Evolutionary conservation across 352 stramenopile genomes (phyloP).

Genomic region (Elongisporangium prolatum): DNA sequence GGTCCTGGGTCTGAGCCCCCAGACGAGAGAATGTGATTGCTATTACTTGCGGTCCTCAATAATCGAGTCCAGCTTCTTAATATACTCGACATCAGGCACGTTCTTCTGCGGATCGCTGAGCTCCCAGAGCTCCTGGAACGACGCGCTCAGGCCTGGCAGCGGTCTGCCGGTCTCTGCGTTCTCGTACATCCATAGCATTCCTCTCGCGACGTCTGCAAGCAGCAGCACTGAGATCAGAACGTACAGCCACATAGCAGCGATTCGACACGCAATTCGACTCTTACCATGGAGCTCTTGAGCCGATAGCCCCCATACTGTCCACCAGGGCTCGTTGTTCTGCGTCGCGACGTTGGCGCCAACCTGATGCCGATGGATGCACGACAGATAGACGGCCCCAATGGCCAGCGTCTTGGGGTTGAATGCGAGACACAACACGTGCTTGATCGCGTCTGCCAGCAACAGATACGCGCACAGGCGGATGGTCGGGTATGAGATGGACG

Average conservation of each 20-base stretch:
- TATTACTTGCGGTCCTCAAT: slow-evolving; percentile 22
- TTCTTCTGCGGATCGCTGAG: slow-evolving; percentile 51
- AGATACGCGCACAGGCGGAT: slow-evolving; percentile 46
- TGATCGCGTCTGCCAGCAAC: slow-evolving; percentile 57
- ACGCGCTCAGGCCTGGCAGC: slow-evolving; percentile 26
- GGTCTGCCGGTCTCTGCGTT: slow-evolving; percentile 26
- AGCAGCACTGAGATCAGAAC: no score
- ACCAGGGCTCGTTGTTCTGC: slow-evolving; percentile 65
- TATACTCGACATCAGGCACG: slow-evolving; percentile 49
- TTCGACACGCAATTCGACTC: no score
- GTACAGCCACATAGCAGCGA: not conserved
- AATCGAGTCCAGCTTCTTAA: slow-evolving; percentile 50
- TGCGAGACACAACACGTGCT: slow-evolving; percentile 43
- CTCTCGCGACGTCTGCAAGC: slow-evolving; percentile 36
- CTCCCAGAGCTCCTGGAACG: slow-evolving; percentile 49
- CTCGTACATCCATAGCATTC: slow-evolving; percentile 67
- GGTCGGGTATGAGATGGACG: slow-evolving; percentile 35
- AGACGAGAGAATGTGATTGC: no score
- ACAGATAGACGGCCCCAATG: slow-evolving; percentile 62
- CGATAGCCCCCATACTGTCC: slow-evolving; percentile 46
- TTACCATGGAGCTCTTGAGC: slow-evolving; percentile 47
- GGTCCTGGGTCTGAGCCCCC: slow-evolving; percentile 42
- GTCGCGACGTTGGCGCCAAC: slow-evolving; percentile 55
- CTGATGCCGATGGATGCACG: slow-evolving; percentile 55
- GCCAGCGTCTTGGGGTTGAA: slow-evolving; percentile 51